These are phyloP conservation scores for Podaxis carcinomalis DNA, from an alignment of 768 basidiomycete genomes.

Conservation along the genomic window DNA sequence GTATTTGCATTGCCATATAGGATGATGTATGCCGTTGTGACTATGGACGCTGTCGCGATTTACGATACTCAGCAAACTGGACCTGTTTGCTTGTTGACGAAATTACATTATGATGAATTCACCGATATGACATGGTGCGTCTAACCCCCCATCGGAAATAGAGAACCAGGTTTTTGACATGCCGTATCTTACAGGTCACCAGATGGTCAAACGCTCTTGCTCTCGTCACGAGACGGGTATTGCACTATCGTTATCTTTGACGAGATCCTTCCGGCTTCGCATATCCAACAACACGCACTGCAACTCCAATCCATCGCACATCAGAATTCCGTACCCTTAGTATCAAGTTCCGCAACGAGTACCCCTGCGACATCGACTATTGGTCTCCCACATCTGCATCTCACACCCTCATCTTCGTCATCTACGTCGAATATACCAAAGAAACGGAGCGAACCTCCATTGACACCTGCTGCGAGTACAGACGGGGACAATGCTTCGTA, in stretches of 20 bases:
- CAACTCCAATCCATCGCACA: conserved; percentile 91
- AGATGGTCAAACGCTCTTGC: conserved; percentile 88
- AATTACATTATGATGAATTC: conserved; percentile 96
- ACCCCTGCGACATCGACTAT: conserved; percentile 21
- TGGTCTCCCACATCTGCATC: conserved; percentile 8
- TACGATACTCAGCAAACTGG: conserved; percentile 97
- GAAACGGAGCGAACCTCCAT: conserved; percentile 40
- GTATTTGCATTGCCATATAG: conserved; percentile 90
- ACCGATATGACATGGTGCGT: conserved; percentile 93
- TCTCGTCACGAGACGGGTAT: conserved; percentile 94
- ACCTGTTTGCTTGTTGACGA: conserved; percentile 88
- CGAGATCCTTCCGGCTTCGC: conserved; percentile 84
- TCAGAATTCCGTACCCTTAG: conserved; percentile 66
- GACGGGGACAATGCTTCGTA: conserved; percentile 30
- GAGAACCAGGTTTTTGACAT: conserved; percentile 7
- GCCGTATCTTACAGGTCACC: conserved; percentile 64
- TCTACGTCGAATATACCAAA: conserved; percentile 22
- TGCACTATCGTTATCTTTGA: conserved; percentile 95
- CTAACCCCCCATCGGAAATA: background rate
- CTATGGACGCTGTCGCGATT: conserved; percentile 92
- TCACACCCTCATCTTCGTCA: conserved; percentile 18
- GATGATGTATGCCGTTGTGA: conserved; percentile 92
- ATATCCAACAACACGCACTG: conserved; percentile 87
- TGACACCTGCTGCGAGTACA: conserved; percentile 46
- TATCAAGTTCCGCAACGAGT: conserved; percentile 30